Conservation (phyloP, 306 rosid species). For the Lathyrus sativus region DNA sequence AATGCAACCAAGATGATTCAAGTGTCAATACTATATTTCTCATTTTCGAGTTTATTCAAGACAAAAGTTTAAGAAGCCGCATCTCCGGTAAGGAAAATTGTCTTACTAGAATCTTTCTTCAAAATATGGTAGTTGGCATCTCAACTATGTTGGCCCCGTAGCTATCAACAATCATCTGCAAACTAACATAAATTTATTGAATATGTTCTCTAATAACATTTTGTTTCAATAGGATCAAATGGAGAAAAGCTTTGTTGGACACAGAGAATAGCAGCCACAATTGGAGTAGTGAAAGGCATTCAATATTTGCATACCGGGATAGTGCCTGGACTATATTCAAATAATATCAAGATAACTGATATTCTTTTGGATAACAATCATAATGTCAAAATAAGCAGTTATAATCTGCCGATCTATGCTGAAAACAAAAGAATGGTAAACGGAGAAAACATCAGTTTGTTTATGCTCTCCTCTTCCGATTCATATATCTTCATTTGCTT, state of each 20-base stretch:
- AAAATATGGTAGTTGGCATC: too few relatives aligned
- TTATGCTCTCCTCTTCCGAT: background rate
- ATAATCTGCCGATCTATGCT: conserved; percentile 62
- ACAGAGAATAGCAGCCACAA: conserved; percentile 82
- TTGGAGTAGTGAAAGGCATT: conserved; percentile 83
- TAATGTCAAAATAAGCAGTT: conserved; percentile 77
- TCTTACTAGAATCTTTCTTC: conserved; percentile 13
- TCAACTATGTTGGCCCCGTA: too few relatives aligned
- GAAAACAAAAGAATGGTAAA: conserved; percentile 65
- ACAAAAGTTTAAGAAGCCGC: conserved; percentile 60
- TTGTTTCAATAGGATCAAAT: conserved; percentile 54
- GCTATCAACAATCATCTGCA: too few relatives aligned
- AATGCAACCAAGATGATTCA: conserved; percentile 69
- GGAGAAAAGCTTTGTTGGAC: conserved; percentile 72
- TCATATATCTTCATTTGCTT: conserved; percentile 23
- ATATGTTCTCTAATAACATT: conserved; percentile 33
- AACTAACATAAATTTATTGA: background rate
- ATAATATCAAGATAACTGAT: conserved; percentile 81
- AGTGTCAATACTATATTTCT: conserved; percentile 61
- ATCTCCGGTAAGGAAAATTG: conserved; percentile 66
- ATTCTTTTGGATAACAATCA: conserved; percentile 70
- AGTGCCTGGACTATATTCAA: conserved; percentile 82
- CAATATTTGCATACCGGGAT: conserved; percentile 94
- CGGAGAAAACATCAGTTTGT: conserved; percentile 7
- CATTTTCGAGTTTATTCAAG: conserved; percentile 75